Conservation (phyloP, 345 rosid genomes). For the Rhodamnia rubescens region DNA sequence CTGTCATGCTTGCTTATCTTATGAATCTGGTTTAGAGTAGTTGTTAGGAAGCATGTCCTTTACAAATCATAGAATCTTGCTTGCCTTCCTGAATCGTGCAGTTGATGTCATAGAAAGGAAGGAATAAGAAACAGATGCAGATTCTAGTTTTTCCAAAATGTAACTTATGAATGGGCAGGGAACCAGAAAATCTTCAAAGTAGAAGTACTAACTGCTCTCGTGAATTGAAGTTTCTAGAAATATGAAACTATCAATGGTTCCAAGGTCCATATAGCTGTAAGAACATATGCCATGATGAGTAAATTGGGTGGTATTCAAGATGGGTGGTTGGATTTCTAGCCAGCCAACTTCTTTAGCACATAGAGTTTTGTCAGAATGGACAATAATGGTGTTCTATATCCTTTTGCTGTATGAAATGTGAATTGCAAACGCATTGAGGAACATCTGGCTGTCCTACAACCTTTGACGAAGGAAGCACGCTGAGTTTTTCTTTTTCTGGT, state of each 20-base stretch:
- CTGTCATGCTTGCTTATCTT: not conserved
- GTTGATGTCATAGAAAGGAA: not conserved
- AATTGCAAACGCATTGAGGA: not conserved
- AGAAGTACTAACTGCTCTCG: not conserved
- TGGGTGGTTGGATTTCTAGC: not conserved
- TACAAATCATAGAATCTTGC: not conserved
- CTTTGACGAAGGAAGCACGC: not conserved
- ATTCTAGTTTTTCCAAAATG: not conserved
- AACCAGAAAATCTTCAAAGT: not conserved
- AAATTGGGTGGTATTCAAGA: not conserved
- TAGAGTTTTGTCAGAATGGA: not conserved
- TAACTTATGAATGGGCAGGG: not conserved
- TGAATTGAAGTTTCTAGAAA: not conserved
- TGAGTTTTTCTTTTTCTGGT: slow-evolving; percentile 1
- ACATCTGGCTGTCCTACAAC: not conserved
- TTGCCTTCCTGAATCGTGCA: not conserved
- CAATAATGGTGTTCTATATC: not conserved
- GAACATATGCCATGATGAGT: not conserved
- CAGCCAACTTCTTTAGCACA: not conserved
- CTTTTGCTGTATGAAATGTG: not conserved
- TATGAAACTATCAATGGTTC: not conserved
- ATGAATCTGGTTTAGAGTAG: not conserved
- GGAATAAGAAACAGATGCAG: not conserved
- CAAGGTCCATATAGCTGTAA: not conserved
- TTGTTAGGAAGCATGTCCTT: not conserved